These are phyloP conservation scores for thale cress (Arabidopsis thaliana) DNA, from an alignment of 345 rosid genomes.

Conservation along the genomic window TAIR10.1 NC_003070.9:29152501-29153000, in stretches of 20 bases:
- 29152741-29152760: not conserved
- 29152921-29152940: slow-evolving; percentile 37
- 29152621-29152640: not conserved
- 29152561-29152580: slow-evolving; percentile 41
- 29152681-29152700: slow-evolving; percentile 24
- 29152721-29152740: not conserved
- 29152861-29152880: slow-evolving; percentile 15
- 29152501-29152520: slow-evolving; percentile 38
- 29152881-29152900: slow-evolving; percentile 14
- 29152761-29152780: not conserved
- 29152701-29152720: slow-evolving; percentile 21
- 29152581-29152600: slow-evolving; percentile 21
- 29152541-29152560: slow-evolving; percentile 6
- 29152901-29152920: slow-evolving; percentile 41
- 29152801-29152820: slow-evolving; percentile 12
- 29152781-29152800: slow-evolving; percentile 3
- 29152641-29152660: not conserved
- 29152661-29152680: not conserved
- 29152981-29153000: not conserved
- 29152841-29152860: slow-evolving; percentile 23
- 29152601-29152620: not conserved
- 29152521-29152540: slow-evolving; percentile 40
- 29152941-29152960: not conserved
- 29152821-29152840: slow-evolving; percentile 17
- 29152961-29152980: not conserved